Evolutionary conservation across 148 eudicot genomes (phyloP).

Genomic region (Amaranthus palmeri): DNA sequence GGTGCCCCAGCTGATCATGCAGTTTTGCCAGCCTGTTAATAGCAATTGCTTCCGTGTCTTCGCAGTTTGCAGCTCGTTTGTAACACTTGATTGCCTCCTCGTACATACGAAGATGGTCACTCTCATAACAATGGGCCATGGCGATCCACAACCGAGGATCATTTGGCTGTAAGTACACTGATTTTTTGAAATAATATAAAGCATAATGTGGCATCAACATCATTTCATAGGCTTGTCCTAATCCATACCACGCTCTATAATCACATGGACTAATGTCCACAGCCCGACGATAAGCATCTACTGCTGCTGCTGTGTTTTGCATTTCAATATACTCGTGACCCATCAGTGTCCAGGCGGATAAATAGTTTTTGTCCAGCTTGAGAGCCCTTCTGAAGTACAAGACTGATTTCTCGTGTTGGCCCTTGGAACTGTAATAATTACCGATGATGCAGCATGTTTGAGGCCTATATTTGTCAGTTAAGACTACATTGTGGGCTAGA

Average conservation of each 20-base stretch:
- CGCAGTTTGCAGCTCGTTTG: slow-evolving; percentile 72
- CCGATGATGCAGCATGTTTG: slow-evolving; percentile 97
- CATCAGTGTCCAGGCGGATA: slow-evolving; percentile 97
- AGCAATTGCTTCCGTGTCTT: slow-evolving; percentile 95
- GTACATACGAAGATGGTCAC: slow-evolving; percentile 80
- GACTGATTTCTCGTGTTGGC: slow-evolving; percentile 91
- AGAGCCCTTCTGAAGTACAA: slow-evolving; percentile 87
- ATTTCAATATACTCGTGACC: slow-evolving; percentile 95
- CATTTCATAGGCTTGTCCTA: slow-evolving; percentile 99
- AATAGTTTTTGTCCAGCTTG: slow-evolving; percentile 76
- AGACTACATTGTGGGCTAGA: slow-evolving; percentile 78
- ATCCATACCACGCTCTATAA: slow-evolving; percentile 98
- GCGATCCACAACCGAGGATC: slow-evolving; percentile 98
- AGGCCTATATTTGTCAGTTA: slow-evolving; percentile 91
- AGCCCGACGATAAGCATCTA: slow-evolving; percentile 94
- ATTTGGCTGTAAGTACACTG: slow-evolving; percentile 81
- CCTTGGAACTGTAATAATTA: slow-evolving; percentile 94
- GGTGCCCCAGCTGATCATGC: slow-evolving; percentile 61
- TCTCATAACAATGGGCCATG: slow-evolving; percentile 96
- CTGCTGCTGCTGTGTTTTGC: slow-evolving; percentile 90
- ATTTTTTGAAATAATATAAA: slow-evolving; percentile 75
- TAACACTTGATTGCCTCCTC: slow-evolving; percentile 97
- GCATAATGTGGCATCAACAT: slow-evolving; percentile 94
- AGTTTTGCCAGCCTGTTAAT: slow-evolving; percentile 84
- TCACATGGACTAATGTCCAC: slow-evolving; percentile 92